Conservation (phyloP, 1,284 basidiomycete species). For the Ustilago lituana region DNA sequence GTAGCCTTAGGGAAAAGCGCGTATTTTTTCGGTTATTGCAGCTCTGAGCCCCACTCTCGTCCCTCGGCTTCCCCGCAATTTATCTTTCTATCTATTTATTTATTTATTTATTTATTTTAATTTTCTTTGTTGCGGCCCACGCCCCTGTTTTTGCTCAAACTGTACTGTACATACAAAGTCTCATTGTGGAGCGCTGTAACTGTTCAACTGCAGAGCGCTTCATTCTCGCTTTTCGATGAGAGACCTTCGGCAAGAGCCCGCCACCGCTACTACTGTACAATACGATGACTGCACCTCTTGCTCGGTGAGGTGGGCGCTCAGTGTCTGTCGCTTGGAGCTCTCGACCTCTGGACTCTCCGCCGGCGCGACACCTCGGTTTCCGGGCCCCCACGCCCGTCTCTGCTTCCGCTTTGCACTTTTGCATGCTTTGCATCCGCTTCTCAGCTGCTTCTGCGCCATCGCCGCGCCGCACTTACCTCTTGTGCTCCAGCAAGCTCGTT, state of each 20-base stretch:
- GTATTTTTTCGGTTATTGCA: too few relatives aligned
- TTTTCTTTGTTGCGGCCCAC: not conserved
- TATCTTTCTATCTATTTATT: not conserved
- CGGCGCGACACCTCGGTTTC: conserved; percentile 4
- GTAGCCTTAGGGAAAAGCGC: too few relatives aligned
- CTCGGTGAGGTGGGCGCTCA: too few relatives aligned
- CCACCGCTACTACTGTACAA: too few relatives aligned
- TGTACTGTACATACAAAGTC: too few relatives aligned
- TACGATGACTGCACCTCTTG: too few relatives aligned
- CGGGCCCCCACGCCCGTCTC: conserved; percentile 6
- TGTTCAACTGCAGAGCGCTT: not conserved
- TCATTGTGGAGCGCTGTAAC: too few relatives aligned
- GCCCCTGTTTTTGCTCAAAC: not conserved
- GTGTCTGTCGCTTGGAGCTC: not conserved
- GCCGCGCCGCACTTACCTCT: not conserved
- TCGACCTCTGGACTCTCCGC: not conserved
- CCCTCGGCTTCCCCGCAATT: conserved; percentile 25
- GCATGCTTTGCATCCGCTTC: not conserved
- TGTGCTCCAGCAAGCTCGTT: conserved; percentile 4
- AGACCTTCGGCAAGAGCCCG: too few relatives aligned
- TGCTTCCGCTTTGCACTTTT: not conserved
- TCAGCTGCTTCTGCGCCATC: not conserved
- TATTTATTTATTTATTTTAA: not conserved
- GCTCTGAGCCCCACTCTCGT: conserved; percentile 1
- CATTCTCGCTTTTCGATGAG: not conserved